phyloP scores from a whole-genome alignment of 805 yeast genomes.

The Myxozyma geophila region DNA sequence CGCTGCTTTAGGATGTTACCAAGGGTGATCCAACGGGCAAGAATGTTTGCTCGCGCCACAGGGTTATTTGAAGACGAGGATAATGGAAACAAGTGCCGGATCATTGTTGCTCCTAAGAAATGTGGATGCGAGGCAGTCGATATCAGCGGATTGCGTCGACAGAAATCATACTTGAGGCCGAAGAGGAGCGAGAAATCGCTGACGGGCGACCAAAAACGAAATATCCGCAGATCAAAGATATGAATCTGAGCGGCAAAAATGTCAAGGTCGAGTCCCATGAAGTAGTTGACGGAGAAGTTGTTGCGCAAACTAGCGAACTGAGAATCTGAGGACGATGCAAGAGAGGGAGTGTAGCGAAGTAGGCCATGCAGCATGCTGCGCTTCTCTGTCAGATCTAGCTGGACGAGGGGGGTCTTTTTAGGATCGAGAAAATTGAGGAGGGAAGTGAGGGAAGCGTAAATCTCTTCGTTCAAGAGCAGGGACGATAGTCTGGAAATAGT shows the following conservation, averaged over 20 bases:
- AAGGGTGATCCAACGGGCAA: constrained; percentile 82
- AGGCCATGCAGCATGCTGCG: constrained; percentile 6
- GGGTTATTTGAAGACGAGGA: constrained; percentile 43
- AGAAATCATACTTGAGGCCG: constrained; percentile 50
- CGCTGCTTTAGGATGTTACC: constrained; percentile 75
- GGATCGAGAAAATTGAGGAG: constrained; percentile 15
- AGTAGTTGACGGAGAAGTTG: constrained; percentile 49
- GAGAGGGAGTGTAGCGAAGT: constrained; percentile 15
- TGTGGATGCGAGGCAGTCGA: constrained; percentile 76
- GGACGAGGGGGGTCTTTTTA: neutral
- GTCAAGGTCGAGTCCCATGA: constrained; percentile 59
- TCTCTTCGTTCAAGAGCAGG: constrained; percentile 20
- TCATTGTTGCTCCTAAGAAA: constrained; percentile 71
- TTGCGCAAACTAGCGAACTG: neutral
- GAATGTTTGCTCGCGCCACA: constrained; percentile 58
- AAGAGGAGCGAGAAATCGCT: constrained; percentile 76
- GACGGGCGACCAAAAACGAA: constrained; percentile 75
- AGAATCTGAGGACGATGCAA: neutral
- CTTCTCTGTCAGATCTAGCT: constrained; percentile 9
- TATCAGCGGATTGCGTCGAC: constrained; percentile 71
- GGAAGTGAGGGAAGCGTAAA: neutral
- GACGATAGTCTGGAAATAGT: constrained; percentile 19
- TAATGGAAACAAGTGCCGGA: constrained; percentile 63
- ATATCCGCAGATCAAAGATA: constrained; percentile 67
- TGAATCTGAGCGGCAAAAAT: constrained; percentile 67